Evolutionary conservation across 1,284 basidiomycete genomes (phyloP), one percentile per base, ranked within the genome.

Genomic region (Entoloma clypeatum): DNA sequence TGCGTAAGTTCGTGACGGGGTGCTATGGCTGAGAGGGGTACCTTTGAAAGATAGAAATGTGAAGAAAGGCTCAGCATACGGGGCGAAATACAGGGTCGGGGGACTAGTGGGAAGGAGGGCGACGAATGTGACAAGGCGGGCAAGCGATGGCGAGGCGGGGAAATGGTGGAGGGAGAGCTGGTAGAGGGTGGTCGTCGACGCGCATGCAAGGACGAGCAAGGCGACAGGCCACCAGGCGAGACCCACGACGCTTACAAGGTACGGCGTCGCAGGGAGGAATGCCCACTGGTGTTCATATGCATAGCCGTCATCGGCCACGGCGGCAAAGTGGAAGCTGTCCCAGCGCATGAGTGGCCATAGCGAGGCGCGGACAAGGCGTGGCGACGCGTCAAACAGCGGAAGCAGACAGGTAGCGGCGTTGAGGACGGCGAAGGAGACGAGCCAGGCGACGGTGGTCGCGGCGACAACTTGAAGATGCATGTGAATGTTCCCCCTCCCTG

Each of bases 21-120:
- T 30, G 19, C 18, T 33, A 8, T 22, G 23, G 25, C 17, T 41
- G 16, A 17, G 36, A 37, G 5, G 57, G 63, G 58, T 56, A 68
- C 91, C 92, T 55, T 65, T 67, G 54, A 94, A 92, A 0, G 87
- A 83, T 10, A 86, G 63, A 41, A 79, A 75, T 0, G 93, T 86
- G 62, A 87, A 95, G 58, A 92, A 85, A 0, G 92, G 83, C 57
- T 98, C 95, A 30, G 74, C 81, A 55, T 89, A 95, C 0, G 86
- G 76, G 0, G 83, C 81, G 31, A 83, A 71, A 11, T 77, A 72
- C 10, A 91, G 62, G 0, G 85, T 82, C 0, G 79, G 76, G 1
- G 92, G 92, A 23, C 91, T 87, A 25, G 87, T 90, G 0, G 91
- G 77, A 5, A 97, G 54, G 31, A 93, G 67, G 32, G 89, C 92